These are phyloP conservation scores for Elongisporangium undulatum DNA, from an alignment of 352 stramenopile genomes.

Conservation along the genomic window DNA sequence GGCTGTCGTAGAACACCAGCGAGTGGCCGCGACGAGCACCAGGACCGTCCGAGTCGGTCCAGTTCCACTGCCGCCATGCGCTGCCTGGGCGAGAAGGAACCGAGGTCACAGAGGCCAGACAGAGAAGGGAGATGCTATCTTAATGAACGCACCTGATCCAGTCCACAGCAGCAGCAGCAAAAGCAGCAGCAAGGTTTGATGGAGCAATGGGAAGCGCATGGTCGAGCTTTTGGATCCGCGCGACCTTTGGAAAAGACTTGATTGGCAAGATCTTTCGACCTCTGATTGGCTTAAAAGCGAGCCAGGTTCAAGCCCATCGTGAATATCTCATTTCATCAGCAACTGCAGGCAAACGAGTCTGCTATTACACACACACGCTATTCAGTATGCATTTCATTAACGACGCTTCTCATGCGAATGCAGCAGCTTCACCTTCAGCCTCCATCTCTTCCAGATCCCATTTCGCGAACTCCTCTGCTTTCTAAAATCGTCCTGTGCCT, in stretches of 20 bases:
- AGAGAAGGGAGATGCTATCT: neutral
- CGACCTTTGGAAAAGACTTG: neutral
- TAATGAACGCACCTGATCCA: neutral
- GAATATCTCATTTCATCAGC: too few species aligned
- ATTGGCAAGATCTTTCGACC: neutral
- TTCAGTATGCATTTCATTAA: too few species aligned
- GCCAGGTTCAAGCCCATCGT: too few species aligned
- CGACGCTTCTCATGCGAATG: too few species aligned
- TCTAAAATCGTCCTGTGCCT: neutral
- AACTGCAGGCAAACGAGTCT: too few species aligned
- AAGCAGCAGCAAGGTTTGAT: too few species aligned
- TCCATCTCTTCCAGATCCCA: neutral
- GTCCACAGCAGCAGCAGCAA: neutral
- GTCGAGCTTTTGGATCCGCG: neutral
- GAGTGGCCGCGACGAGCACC: constrained; percentile 82
- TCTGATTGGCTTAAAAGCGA: neutral
- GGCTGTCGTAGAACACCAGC: constrained; percentile 76
- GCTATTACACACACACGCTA: too few species aligned
- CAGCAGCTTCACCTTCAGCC: neutral
- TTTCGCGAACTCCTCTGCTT: neutral
- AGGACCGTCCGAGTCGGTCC: constrained; percentile 47
- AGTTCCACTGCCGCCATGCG: constrained; percentile 88
- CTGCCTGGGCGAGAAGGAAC: neutral
- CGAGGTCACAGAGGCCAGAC: neutral
- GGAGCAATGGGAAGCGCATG: neutral